Conservation (phyloP, 306 rosid genomes). For the Mucuna pruriens region DNA sequence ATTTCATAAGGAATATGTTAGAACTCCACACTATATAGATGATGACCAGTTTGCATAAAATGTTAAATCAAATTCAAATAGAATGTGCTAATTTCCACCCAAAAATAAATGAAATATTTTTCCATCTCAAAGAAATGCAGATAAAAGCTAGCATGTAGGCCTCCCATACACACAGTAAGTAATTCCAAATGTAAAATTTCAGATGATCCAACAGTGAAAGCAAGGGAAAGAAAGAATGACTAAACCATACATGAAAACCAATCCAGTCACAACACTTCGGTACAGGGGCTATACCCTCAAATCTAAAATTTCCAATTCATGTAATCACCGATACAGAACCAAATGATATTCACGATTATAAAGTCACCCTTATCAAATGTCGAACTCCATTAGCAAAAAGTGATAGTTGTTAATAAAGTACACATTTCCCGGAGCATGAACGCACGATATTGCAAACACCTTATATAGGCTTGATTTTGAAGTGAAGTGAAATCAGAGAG, state of each 20-base stretch:
- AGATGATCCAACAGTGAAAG: background rate
- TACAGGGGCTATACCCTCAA: conserved; percentile 17
- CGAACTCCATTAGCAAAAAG: conserved; percentile 21
- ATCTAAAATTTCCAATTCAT: conserved; percentile 10
- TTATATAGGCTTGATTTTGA: conserved; percentile 95
- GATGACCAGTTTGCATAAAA: background rate
- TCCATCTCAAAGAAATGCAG: background rate
- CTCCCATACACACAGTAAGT: background rate
- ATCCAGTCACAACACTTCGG: background rate
- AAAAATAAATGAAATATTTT: background rate
- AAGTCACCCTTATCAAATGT: conserved; percentile 1
- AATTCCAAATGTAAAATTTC: background rate
- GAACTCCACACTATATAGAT: background rate
- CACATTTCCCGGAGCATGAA: conserved; percentile 27
- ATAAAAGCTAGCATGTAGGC: background rate
- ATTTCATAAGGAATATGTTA: background rate
- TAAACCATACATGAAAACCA: conserved; percentile 9
- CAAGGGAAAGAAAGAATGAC: background rate
- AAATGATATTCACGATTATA: conserved; percentile 6
- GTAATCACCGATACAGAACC: conserved; percentile 21
- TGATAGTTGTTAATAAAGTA: conserved; percentile 3
- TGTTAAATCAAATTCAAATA: background rate
- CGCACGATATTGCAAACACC: conserved; percentile 11
- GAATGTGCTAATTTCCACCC: background rate
- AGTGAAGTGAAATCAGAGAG: conserved; percentile 94